Evolutionary conservation across 345 rosid species (phyloP), one percentile per base, ranked within the genome.

Genomic region (Turnera subulata): DNA sequence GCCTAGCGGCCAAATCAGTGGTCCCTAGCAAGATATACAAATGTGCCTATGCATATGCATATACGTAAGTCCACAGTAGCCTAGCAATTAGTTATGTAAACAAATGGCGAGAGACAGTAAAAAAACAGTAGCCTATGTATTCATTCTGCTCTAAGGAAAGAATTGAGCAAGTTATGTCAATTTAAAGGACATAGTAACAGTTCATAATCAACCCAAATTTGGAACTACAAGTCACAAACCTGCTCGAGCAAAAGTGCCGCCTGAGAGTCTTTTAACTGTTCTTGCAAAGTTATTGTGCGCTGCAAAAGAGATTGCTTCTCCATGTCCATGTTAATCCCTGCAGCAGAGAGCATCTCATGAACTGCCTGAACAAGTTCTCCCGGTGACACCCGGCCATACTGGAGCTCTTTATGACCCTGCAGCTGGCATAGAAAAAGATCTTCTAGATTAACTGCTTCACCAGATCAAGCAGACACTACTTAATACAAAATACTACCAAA

Each of bases 311-410:
- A 84, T 64, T 76, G 95, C 71, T 83, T 86, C 81, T 86, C 96
- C 46, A 74, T 73, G 55, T 86, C 95, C 84, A 91, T 74, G 66
- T 78, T 68, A 40, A 91, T 78, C 46, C 98, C 98, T 43, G 95
- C 96, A 23, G 95, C 84, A 67, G 95, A 91, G 61, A 91, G 96
- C 84, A 91, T 83, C 83, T 88, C 98, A 42, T 86, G 76, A 42
- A 91, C 96, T 37, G 96, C 98, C 61, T 84, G 83, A 50, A 91
- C 95, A 65, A 88, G 65, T 73, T 91, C 98, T 53, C 62, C 78
- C 51, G 98, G 85, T 19, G 98, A 84, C 53, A 91, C 96, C 50
- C 81, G 78, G 44, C 92, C 98, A 50, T 77, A 81, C 58, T 73
- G 85, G 24, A 61, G 80, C 67, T 83, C 84, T 65, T 74, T 79